A percentile compares a stretch with the other conserved stretches of the same genome.
Evolutionary conservation across 1,139 yeast species (phyloP).

Genomic region (Taphrina betulina): DNA sequence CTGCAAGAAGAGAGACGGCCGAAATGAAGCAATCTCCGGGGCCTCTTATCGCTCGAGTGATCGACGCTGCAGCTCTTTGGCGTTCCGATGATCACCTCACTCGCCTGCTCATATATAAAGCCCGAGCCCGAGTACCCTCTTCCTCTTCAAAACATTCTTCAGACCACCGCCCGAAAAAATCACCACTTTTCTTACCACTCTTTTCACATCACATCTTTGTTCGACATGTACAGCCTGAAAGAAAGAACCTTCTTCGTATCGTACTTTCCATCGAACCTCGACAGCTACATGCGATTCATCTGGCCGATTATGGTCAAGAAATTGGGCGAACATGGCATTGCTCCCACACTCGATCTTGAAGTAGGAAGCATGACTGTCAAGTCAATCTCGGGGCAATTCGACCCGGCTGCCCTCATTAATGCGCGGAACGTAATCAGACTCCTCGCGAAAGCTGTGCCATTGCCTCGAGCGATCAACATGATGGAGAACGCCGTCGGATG

Average conservation of each 20-base stretch:
- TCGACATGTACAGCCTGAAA: too few relatives aligned
- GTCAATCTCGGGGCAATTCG: slow-evolving; percentile 91
- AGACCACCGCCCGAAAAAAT: too few relatives aligned
- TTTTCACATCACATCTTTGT: too few relatives aligned
- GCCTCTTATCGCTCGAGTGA: too few relatives aligned
- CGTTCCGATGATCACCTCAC: too few relatives aligned
- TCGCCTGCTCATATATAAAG: too few relatives aligned
- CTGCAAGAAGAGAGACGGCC: too few relatives aligned
- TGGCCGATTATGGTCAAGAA: slow-evolving; percentile 92
- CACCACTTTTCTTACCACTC: too few relatives aligned
- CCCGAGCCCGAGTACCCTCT: too few relatives aligned
- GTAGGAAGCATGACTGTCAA: slow-evolving; percentile 97
- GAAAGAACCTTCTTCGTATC: slow-evolving; percentile 96
- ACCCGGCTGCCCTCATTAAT: slow-evolving; percentile 88
- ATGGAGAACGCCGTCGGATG: slow-evolving; percentile 80
- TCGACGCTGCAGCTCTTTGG: too few relatives aligned
- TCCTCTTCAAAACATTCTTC: too few relatives aligned
- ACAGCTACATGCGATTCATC: slow-evolving; percentile 76
- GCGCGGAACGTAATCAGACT: slow-evolving; percentile 92
- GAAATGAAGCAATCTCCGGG: too few relatives aligned
- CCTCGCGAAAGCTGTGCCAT: slow-evolving; percentile 92
- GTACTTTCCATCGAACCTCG: slow-evolving; percentile 93
- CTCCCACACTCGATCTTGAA: slow-evolving; percentile 79
- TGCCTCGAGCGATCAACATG: slow-evolving; percentile 80
- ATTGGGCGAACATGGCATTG: slow-evolving; percentile 67